A percentile compares a stretch with the other conserved stretches of the same genome.
These are phyloP conservation scores for Allomyces javanicus DNA, from an alignment of 192 early-diverging fungal species.

Conservation along the genomic window DNA sequence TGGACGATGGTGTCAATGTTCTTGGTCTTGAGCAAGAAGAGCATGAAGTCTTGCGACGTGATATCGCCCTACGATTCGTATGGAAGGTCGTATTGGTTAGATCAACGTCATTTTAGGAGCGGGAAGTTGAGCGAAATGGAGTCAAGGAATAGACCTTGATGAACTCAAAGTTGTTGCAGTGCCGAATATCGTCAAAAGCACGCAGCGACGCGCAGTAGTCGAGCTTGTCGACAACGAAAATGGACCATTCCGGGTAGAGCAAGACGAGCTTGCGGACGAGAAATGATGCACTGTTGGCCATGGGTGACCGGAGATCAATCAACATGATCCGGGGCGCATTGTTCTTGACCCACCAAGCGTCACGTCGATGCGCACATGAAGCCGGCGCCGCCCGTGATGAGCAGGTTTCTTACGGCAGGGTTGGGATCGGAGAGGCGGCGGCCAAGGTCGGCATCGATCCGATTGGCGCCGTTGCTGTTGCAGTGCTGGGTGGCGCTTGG, in stretches of 20 bases:
- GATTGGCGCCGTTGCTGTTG: too few species aligned
- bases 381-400: slow-evolving; percentile 66
- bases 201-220: slow-evolving; percentile 56
- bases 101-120: background rate
- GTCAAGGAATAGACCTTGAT: slow-evolving; percentile 26
- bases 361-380: slow-evolving; percentile 42
- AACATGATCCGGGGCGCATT: slow-evolving; percentile 1
- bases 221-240: slow-evolving; percentile 49
- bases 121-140: background rate
- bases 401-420: slow-evolving; percentile 27
- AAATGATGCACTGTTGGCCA: slow-evolving; percentile 33
- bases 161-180: slow-evolving; percentile 36
- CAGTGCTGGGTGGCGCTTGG: too few species aligned
- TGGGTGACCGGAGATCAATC: background rate
- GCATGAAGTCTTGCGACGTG: slow-evolving; percentile 36
- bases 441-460: too few species aligned
- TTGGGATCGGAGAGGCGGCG: too few species aligned
- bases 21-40: slow-evolving; percentile 39
- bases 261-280: slow-evolving; percentile 37
- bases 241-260: slow-evolving; percentile 44
- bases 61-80: slow-evolving; percentile 37
- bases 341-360: background rate
- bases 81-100: slow-evolving; percentile 1
- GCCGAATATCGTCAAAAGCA: slow-evolving; percentile 23
- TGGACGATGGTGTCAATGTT: slow-evolving; percentile 53